These are phyloP conservation scores for Solanum habrochaites DNA, from an alignment of 257 asterid genomes.

Conservation along the genomic window DNA sequence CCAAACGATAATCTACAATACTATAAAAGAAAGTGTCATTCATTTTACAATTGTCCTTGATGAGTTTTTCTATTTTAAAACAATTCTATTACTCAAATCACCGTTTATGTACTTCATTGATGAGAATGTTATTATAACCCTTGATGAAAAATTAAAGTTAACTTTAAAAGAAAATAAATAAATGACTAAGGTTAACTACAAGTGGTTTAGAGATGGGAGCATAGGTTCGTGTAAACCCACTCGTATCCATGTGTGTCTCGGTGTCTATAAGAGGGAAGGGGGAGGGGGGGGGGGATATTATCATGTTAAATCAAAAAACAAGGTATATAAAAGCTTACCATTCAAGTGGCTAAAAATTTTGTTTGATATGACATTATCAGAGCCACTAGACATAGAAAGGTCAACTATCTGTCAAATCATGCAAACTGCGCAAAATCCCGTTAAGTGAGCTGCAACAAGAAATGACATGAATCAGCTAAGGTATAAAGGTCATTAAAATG, in stretches of 20 bases:
- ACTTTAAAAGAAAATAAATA: too few species aligned
- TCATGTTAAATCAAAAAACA: not conserved
- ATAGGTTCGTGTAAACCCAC: not conserved
- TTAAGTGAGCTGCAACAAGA: not conserved
- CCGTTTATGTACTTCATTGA: too few species aligned
- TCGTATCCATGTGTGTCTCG: not conserved
- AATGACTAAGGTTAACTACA: not conserved
- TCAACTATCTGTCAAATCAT: not conserved
- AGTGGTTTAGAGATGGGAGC: not conserved
- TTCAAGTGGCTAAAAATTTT: not conserved
- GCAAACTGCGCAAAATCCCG: not conserved
- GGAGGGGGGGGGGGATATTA: not conserved
- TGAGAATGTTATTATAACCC: too few species aligned
- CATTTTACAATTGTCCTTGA: too few species aligned
- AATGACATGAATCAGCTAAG: not conserved
- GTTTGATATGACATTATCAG: not conserved
- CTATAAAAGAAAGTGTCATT: too few species aligned
- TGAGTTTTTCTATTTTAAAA: too few species aligned
- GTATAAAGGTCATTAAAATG: not conserved
- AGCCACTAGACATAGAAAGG: not conserved
- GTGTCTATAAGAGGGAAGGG: too few species aligned
- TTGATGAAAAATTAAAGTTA: too few species aligned
- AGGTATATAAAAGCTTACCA: not conserved
- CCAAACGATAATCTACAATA: too few species aligned
- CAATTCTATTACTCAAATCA: too few species aligned